Conservation (phyloP, 2,329 filamentous ascomycete species). For the Cladosporium sp. region DNA sequence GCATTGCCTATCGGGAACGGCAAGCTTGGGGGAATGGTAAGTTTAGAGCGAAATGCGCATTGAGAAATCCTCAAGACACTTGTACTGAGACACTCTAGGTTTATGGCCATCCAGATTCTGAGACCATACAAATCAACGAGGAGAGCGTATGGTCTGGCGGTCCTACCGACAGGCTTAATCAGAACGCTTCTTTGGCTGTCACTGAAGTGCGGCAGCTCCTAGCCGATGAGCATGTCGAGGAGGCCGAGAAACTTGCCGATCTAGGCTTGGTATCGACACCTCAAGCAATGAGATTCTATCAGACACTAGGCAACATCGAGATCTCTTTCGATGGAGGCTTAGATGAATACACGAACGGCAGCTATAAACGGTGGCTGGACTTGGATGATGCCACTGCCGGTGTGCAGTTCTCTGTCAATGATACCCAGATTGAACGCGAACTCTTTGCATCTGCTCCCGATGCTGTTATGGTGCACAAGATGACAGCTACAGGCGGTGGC, state of each 20-base stretch:
- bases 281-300: conserved; percentile 9
- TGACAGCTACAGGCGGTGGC: neutral
- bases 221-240: conserved; percentile 3
- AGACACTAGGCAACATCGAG: conserved; percentile 13
- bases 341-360: conserved; percentile 8
- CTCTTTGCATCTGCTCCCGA: conserved; percentile 15
- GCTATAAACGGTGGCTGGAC: conserved; percentile 15
- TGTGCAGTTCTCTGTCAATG: conserved; percentile 11
- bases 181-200: conserved; percentile 9
- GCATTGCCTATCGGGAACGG: conserved; percentile 15
- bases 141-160: conserved; percentile 16
- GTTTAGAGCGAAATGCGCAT: neutral
- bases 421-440: conserved; percentile 5
- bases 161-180: conserved; percentile 10
- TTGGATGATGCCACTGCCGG: conserved; percentile 14
- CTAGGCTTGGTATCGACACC: conserved; percentile 11
- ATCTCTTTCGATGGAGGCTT: conserved; percentile 14
- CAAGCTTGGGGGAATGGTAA: conserved; percentile 4
- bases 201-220: conserved; percentile 10
- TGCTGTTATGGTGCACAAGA: conserved; percentile 6
- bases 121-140: conserved; percentile 16
- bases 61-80: neutral
- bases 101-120: conserved; percentile 5
- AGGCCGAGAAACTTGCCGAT: conserved; percentile 14
- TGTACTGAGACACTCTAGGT: neutral